Percentiles rank a stretch among this genome's conserved stretches.
Conservation (phyloP, 1,139 yeast species). For the Groenewaldozyma auringiensis region DNA sequence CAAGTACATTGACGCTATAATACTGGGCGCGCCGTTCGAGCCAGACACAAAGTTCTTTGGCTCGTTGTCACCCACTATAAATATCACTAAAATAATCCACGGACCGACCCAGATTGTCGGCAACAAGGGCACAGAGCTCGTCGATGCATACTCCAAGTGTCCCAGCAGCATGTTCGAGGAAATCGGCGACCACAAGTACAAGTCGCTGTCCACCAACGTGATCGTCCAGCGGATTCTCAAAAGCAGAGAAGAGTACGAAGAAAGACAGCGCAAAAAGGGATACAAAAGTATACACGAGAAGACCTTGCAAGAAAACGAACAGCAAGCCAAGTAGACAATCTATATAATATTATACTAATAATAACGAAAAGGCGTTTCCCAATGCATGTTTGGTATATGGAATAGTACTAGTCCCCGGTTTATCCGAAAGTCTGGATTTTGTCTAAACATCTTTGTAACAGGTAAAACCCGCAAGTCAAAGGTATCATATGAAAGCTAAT, state of each 20-base stretch:
- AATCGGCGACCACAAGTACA: conserved; percentile 50
- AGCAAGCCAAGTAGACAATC: too few species aligned
- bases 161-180: conserved; percentile 33
- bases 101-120: conserved; percentile 47
- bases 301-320: conserved; percentile 23
- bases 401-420: too few species aligned
- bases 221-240: conserved; percentile 62
- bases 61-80: conserved; percentile 21
- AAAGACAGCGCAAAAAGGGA: conserved; percentile 70
- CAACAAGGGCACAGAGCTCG: conserved; percentile 20
- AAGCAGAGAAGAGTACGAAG: conserved; percentile 63
- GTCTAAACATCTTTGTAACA: too few species aligned
- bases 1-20: conserved; percentile 68
- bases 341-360: too few species aligned
- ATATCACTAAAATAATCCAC: conserved; percentile 46
- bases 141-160: conserved; percentile 38
- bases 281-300: conserved; percentile 50
- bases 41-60: conserved; percentile 39
- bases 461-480: too few species aligned
- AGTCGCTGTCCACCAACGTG: conserved; percentile 52
- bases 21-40: conserved; percentile 58
- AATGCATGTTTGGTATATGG: too few species aligned
- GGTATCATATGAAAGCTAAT: too few species aligned
- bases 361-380: too few species aligned
- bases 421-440: too few species aligned